Base-by-base conservation (phyloP, 2,329 filamentous ascomycete genomes). In the Fusarium phyllophilum region DNA sequence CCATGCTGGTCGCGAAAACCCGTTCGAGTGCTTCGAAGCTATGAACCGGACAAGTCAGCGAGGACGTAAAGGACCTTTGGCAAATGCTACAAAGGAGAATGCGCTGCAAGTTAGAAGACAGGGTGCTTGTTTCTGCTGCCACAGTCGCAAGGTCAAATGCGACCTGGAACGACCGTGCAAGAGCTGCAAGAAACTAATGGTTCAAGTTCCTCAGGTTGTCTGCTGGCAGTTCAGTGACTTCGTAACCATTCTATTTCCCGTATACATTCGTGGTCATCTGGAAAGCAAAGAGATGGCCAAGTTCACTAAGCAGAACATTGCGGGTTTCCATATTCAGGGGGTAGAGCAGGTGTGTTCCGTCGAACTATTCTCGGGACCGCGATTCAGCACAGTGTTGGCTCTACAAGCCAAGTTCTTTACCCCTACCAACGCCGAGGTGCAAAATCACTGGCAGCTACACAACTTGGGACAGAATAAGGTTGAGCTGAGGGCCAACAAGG, bases 141-240 rank as follows among this genome's bases (percentile, higher is more conserved):
- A 88, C 75, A 86, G 85, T 65, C 86, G 88, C 72, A 90, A 90
- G 78, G 88, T 90, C 61, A 87, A 86, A 78, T 90, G 88, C 71
- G 87, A 89, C 77, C 85, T 85, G 71, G 84, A 87, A 74, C 82
- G 88, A 51, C 87, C 88, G 1, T 90, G 88, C 80, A 85, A 85
- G 78, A 89, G 86, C 80, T 90, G 88, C 82, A 84, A 83, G 73
- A 88, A 88, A 79, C 83, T 89, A 60, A 83, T 84, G 60, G 78
- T 82, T 5, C 81, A 84, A 56, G 82, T 89, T 20, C 88, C 88
- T 4, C 86, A 88, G 74, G 84, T 87, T 26, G 83, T 90, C 31
- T 90, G 88, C 80, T 90, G 88, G 88, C 87, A 88, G 77, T 90
- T 90, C 67, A 83, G 84, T 45, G 88, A 90, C 76, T 90, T 90